Conservation (phyloP, 805 yeast genomes). For the Suhomyces kilbournensis region DNA sequence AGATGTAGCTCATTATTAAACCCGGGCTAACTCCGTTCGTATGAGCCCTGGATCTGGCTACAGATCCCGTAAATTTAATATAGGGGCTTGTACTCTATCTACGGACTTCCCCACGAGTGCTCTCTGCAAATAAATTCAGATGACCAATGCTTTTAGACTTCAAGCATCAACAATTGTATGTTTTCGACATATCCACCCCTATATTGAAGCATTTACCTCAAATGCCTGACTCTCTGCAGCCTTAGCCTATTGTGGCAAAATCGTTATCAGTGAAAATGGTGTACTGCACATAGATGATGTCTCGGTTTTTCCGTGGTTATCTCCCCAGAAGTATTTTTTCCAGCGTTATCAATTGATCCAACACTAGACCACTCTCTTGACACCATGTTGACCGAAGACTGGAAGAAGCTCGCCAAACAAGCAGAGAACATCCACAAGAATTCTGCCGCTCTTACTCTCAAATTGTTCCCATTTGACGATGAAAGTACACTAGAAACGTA, state of each 20-base stretch:
- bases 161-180: neutral
- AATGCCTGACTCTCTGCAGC: neutral
- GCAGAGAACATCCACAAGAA: conserved; percentile 12
- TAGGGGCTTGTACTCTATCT: neutral
- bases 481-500: conserved; percentile 7
- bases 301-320: neutral
- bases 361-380: neutral
- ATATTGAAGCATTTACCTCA: neutral
- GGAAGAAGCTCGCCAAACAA: conserved; percentile 15
- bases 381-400: conserved; percentile 15
- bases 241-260: neutral
- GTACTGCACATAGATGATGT: neutral
- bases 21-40: neutral
- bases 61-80: neutral
- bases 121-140: neutral
- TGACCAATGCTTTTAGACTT: neutral
- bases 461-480: conserved; percentile 17
- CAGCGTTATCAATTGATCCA: neutral
- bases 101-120: neutral
- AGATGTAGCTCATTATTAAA: neutral
- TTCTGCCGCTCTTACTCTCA: conserved; percentile 15
- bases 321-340: neutral
- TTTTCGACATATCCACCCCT: neutral
- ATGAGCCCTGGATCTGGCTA: neutral
- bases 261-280: neutral